Base-by-base conservation (phyloP, 306 rosid species). In the apple (Malus domestica) region DNA sequence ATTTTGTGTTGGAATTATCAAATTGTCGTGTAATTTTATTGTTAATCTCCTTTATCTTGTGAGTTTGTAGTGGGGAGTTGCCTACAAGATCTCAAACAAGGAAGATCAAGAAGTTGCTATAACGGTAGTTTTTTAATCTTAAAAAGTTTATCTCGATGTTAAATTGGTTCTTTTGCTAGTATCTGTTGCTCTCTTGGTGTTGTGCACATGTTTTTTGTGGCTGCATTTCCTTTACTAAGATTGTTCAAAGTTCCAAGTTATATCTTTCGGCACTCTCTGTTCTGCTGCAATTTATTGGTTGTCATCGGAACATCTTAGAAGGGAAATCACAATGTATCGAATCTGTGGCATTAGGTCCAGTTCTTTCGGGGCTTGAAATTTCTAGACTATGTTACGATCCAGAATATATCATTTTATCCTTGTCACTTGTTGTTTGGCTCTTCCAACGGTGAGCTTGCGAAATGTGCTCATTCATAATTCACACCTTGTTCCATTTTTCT, bases 101-200 rank as follows among this genome's bases (percentile, higher is more conserved):
- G 97, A 95, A 83, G 98, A 95, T 76, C 72, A 89, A 87, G 95
- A 92, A 80, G 27, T 74, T 78, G 97, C 98, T 68, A 25, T 90
- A 70, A 75, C 81, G 72, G 98, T 92, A 87, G 78, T 23, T 70
- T 75, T 32, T 67, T 9, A 54, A 75, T 72, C 68, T 16, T 30
- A n/a, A 65, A 49, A 10, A 15, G 3, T 12, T 46, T 68, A 67
- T 64, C 30, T 49, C 74, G 38, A 72, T 29, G 12, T 38, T 52
- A 27, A 30, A 11, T 32, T 10, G 59, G 70, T 72, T 32, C 16
- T 16, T 23, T 46, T 62, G 52, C 59, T 54, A 32, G 22, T 8
- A 71, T 65, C 27, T 30, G 76, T 27, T 55, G 76, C 67, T 13
- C 42, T 72, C 66, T 72, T 52, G 30, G 55, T 38, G 52, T 40